Conservation (phyloP, 192 early-diverging fungal species). For the Backusella luteola region DNA sequence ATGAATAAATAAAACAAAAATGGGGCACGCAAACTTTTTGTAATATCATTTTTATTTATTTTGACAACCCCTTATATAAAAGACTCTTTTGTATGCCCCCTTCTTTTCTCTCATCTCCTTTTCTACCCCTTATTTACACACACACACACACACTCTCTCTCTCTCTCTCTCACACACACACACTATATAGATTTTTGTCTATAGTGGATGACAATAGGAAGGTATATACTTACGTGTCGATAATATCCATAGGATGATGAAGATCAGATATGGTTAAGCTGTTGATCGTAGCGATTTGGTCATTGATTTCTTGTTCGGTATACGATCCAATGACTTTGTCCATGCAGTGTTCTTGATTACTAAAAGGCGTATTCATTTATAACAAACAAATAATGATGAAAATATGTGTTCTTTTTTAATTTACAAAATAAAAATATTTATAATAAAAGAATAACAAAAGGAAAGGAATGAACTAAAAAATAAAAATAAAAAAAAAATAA, state of each 20-base stretch:
- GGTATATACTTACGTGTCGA: slow-evolving; percentile 6
- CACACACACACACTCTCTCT: not conserved
- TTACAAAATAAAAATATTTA: not conserved
- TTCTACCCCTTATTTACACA: not conserved
- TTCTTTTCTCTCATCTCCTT: not conserved
- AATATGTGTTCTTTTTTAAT: not conserved
- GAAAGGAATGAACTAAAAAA: not conserved
- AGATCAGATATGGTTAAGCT: slow-evolving; percentile 7
- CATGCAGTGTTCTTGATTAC: not conserved
- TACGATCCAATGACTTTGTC: not conserved
- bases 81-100: not conserved
- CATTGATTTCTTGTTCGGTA: slow-evolving; percentile 10
- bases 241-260: slow-evolving; percentile 8
- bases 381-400: not conserved
- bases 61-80: slow-evolving; percentile 14
- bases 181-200: not conserved
- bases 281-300: slow-evolving; percentile 10
- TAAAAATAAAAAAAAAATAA: not conserved
- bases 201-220: not conserved
- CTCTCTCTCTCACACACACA: not conserved
- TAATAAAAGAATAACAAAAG: not conserved
- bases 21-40: not conserved
- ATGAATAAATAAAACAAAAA: not conserved
- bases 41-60: not conserved
- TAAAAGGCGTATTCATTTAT: not conserved